Percentiles rank a stretch among this genome's conserved stretches.
Evolutionary conservation across 2,329 filamentous ascomycete genomes (phyloP).

Genomic region (Trichoderma sp.): DNA sequence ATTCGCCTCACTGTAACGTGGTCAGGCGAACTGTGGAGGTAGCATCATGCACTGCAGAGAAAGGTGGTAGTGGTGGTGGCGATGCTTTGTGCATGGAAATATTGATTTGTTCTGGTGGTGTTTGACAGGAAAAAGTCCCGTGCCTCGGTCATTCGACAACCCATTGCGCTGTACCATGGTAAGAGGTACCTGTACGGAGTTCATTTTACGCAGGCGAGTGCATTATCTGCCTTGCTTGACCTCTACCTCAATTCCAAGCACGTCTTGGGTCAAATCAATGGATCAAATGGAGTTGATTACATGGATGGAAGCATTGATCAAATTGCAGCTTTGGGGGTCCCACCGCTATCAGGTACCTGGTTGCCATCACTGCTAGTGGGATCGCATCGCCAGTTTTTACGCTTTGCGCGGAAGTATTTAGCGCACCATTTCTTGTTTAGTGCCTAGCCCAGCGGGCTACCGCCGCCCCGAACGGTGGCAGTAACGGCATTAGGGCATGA

Average conservation of each 20-base stretch:
- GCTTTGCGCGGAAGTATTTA: not conserved
- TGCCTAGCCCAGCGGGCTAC: not conserved
- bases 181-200: not conserved
- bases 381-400: conserved; percentile 9
- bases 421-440: not conserved
- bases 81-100: not conserved
- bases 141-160: not conserved
- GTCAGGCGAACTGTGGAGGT: not conserved
- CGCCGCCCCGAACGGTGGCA: conserved; percentile 6
- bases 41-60: not conserved
- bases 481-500: conserved; percentile 1
- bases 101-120: not conserved
- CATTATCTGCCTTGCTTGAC: not conserved
- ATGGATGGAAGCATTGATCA: not conserved
- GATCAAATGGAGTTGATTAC: not conserved
- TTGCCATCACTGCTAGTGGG: not conserved
- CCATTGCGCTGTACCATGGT: not conserved
- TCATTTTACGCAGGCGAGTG: not conserved
- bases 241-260: not conserved
- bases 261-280: not conserved
- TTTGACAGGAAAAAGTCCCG: not conserved
- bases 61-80: not conserved
- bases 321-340: not conserved
- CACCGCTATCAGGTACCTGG: conserved; percentile 1
- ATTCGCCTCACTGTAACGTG: not conserved